Evolutionary conservation across 1,139 yeast species (phyloP), one percentile per base, ranked within the genome.

Genomic region (Geotrichum fermentans): DNA sequence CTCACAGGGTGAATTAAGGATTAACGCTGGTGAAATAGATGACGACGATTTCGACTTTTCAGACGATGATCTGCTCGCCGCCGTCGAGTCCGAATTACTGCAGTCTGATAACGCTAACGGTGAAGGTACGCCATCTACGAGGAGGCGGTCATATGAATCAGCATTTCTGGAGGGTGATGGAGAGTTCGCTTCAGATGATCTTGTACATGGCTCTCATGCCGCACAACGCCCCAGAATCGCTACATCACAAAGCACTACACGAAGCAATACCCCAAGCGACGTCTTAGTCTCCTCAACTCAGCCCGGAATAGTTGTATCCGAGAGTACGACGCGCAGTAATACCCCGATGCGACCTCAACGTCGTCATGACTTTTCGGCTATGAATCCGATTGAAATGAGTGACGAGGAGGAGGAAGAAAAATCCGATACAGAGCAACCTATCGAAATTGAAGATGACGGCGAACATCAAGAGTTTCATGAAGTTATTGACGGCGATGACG

Each of bases 361-460:
- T 7, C 33, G 43, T 22, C 36, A 11, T 18, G 20, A 29, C 14
- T 16, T 10, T 24, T 10, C 26, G 4, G 26, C n/a, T 3, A 13
- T 32, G 22, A 32, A 41, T 24, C 36, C 35, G 14, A 35, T 43
- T 24, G 34, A 21, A 35, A 29, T 43, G 41, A 36, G 28, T 17
- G 46, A 43, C 10, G 45, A 28, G 3, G 40, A 28, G 13, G 46
- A 35, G 18, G 21, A 34, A 14, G 40, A 35, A 21, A 43, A 43
- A 18, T 34, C 46, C 11, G 28, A 20, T 17, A 10, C 46, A 18
- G 20, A 5, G 17, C 28, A 21, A 4, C 8, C 44, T 4, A 20
- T 41, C 8, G 44, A 41, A 11, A 11, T 24, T 7, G 29, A 8
- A 6, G 21, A 29, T 4, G 16, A 28, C 5, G 13, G 20, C 5